Percentiles rank a stretch among this genome's conserved stretches.
phyloP scores from a whole-genome alignment of 371 early-diverging fungal species.

The Quaeritorhiza haematococci region DNA sequence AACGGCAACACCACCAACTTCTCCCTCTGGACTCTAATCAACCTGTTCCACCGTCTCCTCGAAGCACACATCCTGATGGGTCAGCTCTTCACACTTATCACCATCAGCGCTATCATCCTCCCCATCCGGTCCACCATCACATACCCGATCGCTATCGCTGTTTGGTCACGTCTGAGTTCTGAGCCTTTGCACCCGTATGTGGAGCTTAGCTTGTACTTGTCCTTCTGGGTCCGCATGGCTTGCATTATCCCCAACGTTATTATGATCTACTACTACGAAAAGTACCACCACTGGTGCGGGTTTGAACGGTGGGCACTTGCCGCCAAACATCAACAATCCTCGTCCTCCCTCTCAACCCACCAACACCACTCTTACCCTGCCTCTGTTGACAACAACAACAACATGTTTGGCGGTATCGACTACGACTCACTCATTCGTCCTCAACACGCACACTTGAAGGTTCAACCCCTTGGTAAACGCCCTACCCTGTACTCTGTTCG shows the following conservation, averaged over 20 bases:
- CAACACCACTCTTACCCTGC: no score
- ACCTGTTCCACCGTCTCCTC: constrained; percentile 35
- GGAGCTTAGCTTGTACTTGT: constrained; percentile 23
- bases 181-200: constrained; percentile 36
- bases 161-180: constrained; percentile 27
- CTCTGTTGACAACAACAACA: no score
- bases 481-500: constrained; percentile 23
- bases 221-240: constrained; percentile 34
- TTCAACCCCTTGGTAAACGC: constrained; percentile 39
- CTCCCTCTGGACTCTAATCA: constrained; percentile 5
- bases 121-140: constrained; percentile 18
- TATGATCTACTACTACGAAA: constrained; percentile 40
- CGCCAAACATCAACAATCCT: no score
- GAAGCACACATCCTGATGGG: constrained; percentile 45
- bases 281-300: constrained; percentile 44
- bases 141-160: background rate
- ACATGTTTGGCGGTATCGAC: no score
- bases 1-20: constrained; percentile 2
- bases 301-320: constrained; percentile 42
- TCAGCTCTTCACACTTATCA: constrained; percentile 33
- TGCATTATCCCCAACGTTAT: constrained; percentile 28
- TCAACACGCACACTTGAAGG: constrained; percentile 16
- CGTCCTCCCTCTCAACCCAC: no score
- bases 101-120: constrained; percentile 23
- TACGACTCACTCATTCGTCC: no score